These are phyloP conservation scores for Cladophialophora carrionii DNA, from an alignment of 2,329 filamentous ascomycete genomes.

Conservation along the genomic window DNA sequence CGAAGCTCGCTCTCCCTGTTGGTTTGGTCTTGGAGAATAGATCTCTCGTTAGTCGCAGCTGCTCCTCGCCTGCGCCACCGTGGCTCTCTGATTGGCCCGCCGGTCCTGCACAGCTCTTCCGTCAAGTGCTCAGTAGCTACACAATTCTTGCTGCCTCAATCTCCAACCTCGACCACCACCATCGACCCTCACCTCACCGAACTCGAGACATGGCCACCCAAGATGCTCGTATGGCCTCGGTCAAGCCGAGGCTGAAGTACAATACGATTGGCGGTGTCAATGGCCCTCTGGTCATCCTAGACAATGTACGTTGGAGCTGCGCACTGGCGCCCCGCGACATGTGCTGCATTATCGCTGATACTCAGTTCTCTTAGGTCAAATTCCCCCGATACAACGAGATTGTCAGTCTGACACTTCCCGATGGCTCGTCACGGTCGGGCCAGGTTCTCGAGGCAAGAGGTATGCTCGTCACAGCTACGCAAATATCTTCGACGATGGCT, in stretches of 20 bases:
- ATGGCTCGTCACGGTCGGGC: conserved; percentile 90
- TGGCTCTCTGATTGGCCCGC: conserved; percentile 26
- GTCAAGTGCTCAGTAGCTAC: conserved; percentile 8
- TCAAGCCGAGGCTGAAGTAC: conserved; percentile 81
- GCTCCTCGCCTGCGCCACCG: conserved; percentile 26
- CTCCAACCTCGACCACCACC: conserved; percentile 6
- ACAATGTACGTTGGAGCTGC: conserved; percentile 70
- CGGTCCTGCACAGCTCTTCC: conserved; percentile 18
- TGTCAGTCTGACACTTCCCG: conserved; percentile 89
- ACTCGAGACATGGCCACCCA: conserved; percentile 41
- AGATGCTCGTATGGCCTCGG: conserved; percentile 53
- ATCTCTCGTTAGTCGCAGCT: conserved; percentile 17
- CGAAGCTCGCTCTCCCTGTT: conserved; percentile 22
- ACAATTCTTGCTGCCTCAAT: conserved; percentile 27
- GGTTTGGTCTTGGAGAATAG: neutral
- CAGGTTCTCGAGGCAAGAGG: conserved; percentile 98
- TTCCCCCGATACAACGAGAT: conserved; percentile 98
- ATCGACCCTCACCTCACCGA: conserved; percentile 13
- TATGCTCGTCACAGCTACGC: conserved; percentile 49
- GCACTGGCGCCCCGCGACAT: neutral
- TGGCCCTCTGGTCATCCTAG: conserved; percentile 94
- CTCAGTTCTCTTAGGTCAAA: conserved; percentile 71
- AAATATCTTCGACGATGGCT: conserved; percentile 9
- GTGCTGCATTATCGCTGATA: conserved; percentile 32
- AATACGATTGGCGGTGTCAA: conserved; percentile 99